Percentiles rank a stretch among this genome's conserved stretches.
phyloP scores from a whole-genome alignment of 2,329 filamentous ascomycete genomes.

The Neofusicoccum kwambonambiense region DNA sequence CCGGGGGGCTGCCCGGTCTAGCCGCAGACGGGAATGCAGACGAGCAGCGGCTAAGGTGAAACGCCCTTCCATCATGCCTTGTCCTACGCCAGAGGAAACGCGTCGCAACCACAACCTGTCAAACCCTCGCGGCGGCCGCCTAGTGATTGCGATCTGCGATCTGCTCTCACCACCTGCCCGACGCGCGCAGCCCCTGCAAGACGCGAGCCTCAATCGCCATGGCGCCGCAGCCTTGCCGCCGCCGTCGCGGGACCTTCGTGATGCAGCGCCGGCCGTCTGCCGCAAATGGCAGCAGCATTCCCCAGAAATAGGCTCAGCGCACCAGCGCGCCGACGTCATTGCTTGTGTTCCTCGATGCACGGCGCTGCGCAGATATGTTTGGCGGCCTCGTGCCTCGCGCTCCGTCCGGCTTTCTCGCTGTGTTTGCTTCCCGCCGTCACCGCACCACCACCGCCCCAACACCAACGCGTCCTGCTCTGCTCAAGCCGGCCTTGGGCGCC shows the following conservation, averaged over 20 bases:
- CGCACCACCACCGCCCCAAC: not conserved
- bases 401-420: not conserved
- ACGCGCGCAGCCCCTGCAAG: not conserved
- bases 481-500: not conserved
- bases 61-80: not conserved
- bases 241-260: not conserved
- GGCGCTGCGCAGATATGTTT: no score
- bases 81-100: not conserved
- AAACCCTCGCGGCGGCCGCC: not conserved
- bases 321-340: not conserved
- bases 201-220: not conserved
- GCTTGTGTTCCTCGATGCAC: not conserved
- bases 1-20: not conserved
- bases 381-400: not conserved
- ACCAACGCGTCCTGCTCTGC: not conserved
- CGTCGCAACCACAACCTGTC: constrained; percentile 2
- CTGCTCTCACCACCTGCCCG: not conserved
- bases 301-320: not conserved
- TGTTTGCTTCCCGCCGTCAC: not conserved
- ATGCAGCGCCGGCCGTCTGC: not conserved
- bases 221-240: not conserved
- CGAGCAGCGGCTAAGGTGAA: constrained; percentile 10
- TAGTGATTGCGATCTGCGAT: constrained; percentile 8
- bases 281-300: constrained; percentile 7
- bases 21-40: constrained; percentile 8